These are phyloP conservation scores for Populus tomentosa DNA, from an alignment of 441 rosid genomes.

Conservation along the genomic window DNA sequence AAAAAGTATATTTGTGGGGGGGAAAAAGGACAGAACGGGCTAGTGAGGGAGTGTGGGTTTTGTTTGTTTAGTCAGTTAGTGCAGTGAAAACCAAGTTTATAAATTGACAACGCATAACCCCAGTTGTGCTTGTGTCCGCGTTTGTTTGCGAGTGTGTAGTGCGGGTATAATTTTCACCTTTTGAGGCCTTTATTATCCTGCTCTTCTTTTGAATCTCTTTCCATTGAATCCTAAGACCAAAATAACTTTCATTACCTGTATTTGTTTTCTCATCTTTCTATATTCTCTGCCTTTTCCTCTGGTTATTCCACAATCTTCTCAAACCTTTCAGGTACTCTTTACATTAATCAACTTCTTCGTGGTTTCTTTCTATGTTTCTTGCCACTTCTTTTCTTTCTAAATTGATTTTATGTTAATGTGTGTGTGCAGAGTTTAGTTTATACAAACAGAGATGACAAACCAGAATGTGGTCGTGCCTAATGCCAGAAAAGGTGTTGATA, in stretches of 20 bases:
- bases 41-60: neutral
- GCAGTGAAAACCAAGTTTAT: conserved; percentile 36
- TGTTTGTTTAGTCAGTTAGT: conserved; percentile 19
- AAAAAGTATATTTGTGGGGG: too few species aligned
- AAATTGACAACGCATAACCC: conserved; percentile 33
- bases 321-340: neutral
- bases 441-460: conserved; percentile 35
- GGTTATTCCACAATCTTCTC: conserved; percentile 2
- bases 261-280: too few species aligned
- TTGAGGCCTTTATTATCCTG: conserved; percentile 16
- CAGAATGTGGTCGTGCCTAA: conserved; percentile 54
- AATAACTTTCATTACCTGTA: neutral
- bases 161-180: conserved; percentile 35
- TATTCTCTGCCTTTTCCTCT: conserved; percentile 9
- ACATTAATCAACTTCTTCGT: neutral
- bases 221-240: neutral
- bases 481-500: conserved; percentile 28
- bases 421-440: neutral
- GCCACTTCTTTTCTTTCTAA: neutral
- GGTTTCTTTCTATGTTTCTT: neutral
- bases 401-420: neutral
- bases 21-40: neutral
- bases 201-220: neutral
- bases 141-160: conserved; percentile 12
- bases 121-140: conserved; percentile 9